phyloP scores from a whole-genome alignment of 192 early-diverging fungal species.

The Rhizophagus sp. region DNA sequence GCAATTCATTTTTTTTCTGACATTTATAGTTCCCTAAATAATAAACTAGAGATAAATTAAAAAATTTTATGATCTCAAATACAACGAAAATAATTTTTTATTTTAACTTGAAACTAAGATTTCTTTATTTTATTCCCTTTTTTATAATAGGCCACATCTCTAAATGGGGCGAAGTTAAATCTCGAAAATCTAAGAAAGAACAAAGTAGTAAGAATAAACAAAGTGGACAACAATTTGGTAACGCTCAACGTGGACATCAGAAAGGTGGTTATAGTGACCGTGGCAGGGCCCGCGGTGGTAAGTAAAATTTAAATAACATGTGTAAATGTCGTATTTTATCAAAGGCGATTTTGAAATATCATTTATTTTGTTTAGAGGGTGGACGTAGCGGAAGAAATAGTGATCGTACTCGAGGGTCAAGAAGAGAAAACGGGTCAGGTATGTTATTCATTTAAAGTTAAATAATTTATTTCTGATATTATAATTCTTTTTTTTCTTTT shows the following conservation, averaged over 20 bases:
- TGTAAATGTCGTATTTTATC: neutral
- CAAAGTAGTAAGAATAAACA: slow-evolving; percentile 53
- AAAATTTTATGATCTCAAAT: neutral
- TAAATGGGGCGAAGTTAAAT: slow-evolving; percentile 89
- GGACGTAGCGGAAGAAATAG: slow-evolving; percentile 1
- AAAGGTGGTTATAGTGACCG: slow-evolving; percentile 59
- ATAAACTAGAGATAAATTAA: neutral
- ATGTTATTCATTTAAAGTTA: neutral
- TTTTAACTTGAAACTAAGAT: no score
- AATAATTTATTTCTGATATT: neutral
- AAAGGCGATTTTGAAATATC: neutral
- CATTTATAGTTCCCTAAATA: no score
- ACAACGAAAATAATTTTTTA: no score
- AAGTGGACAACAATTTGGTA: slow-evolving; percentile 48
- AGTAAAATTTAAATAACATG: neutral
- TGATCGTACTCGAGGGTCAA: slow-evolving; percentile 17
- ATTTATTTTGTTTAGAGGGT: neutral
- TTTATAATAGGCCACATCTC: slow-evolving; percentile 64
- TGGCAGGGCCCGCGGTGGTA: slow-evolving; percentile 24
- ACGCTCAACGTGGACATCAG: slow-evolving; percentile 55
- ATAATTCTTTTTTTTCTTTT: neutral
- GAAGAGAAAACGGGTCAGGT: slow-evolving; percentile 30
- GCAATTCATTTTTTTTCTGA: no score
- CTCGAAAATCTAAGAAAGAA: slow-evolving; percentile 65
- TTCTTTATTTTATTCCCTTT: no score